Percentiles rank a stretch among this genome's conserved stretches.
These are phyloP conservation scores for Paramecium caudatum DNA, from an alignment of 73 alveolate species.

Conservation along the genomic window DNA sequence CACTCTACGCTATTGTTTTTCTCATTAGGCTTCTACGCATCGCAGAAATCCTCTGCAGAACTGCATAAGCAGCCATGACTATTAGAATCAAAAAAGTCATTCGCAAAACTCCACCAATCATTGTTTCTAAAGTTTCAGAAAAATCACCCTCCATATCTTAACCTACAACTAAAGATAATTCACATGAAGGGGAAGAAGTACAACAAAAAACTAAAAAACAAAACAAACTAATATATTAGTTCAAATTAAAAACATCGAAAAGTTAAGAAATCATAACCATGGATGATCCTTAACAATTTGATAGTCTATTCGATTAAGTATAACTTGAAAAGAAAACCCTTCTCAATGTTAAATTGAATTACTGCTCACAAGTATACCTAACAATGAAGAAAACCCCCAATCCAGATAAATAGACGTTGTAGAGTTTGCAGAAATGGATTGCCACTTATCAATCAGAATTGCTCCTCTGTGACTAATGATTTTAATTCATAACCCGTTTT, in stretches of 20 bases:
- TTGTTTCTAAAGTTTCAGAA: not conserved
- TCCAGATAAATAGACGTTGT: not conserved
- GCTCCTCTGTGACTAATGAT: conserved; percentile 34
- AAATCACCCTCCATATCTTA: not conserved
- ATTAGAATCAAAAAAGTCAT: not conserved
- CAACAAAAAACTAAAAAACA: not conserved
- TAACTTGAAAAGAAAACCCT: not conserved
- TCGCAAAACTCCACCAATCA: not conserved
- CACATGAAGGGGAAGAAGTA: conserved; percentile 29
- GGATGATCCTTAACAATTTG: conserved; percentile 54
- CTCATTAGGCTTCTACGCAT: not conserved
- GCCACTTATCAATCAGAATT: conserved; percentile 57
- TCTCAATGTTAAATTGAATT: not conserved
- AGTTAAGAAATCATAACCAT: not conserved
- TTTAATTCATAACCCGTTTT: conserved; percentile 53
- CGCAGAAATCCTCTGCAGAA: not conserved
- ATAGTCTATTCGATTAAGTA: not conserved
- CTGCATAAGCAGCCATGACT: not conserved
- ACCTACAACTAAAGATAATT: not conserved
- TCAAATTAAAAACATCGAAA: not conserved
- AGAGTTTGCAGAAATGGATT: not conserved
- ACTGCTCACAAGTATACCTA: conserved; percentile 1
- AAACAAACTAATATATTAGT: not conserved
- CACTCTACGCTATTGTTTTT: not conserved
- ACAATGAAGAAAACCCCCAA: conserved; percentile 9